Evolutionary conservation across 495 filamentous ascomycete genomes (phyloP).

Genomic region (Penicillium ochrochloron): DNA sequence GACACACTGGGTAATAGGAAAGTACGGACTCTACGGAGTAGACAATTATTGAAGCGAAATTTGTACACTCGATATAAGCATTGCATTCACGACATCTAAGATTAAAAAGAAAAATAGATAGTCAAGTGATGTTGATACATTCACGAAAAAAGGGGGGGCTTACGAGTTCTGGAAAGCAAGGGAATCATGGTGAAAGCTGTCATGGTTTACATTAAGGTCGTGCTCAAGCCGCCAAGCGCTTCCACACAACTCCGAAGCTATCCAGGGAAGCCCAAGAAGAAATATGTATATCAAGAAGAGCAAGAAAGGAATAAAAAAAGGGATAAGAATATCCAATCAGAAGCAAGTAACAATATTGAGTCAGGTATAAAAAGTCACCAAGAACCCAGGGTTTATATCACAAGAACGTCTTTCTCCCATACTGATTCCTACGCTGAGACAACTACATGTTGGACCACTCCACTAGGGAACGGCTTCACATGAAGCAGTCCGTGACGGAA

Average conservation of each 20-base stretch:
- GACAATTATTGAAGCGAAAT: neutral
- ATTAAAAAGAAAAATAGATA: conserved; percentile 26
- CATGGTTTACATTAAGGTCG: conserved; percentile 55
- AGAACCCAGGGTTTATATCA: conserved; percentile 41
- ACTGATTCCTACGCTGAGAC: conserved; percentile 5
- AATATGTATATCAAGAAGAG: conserved; percentile 38
- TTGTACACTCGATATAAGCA: neutral
- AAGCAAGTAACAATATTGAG: conserved; percentile 36
- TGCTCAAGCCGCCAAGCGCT: conserved; percentile 51
- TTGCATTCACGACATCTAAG: conserved; percentile 13
- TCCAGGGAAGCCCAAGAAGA: conserved; percentile 43
- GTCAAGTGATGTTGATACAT: conserved; percentile 31
- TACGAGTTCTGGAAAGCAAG: conserved; percentile 37
- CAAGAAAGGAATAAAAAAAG: conserved; percentile 29
- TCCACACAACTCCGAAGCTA: conserved; percentile 49
- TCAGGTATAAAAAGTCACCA: conserved; percentile 32
- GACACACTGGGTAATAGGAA: no score
- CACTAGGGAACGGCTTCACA: conserved; percentile 16
- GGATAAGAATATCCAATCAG: conserved; percentile 38
- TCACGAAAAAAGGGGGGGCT: conserved; percentile 25
- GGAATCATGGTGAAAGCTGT: conserved; percentile 41
- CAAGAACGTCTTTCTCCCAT: conserved; percentile 24
- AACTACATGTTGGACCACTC: conserved; percentile 4
- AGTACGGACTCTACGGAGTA: no score
- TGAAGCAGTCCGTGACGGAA: conserved; percentile 32